Conservation (phyloP, 2,329 filamentous ascomycete species). For the Fusarium armeniacum region DNA sequence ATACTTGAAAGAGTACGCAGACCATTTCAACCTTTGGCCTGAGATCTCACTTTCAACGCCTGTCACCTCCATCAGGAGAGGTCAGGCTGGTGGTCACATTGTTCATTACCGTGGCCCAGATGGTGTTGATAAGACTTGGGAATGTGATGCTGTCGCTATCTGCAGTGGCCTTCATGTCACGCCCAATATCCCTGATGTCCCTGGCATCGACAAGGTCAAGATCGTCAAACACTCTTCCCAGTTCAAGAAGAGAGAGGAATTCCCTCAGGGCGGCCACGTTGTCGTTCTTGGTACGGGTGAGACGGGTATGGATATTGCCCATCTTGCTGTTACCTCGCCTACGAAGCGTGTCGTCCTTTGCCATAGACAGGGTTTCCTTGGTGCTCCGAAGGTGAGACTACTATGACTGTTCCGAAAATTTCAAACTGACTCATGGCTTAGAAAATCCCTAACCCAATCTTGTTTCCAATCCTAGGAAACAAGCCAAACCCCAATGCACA, state of each 20-base stretch:
- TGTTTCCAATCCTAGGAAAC: constrained; percentile 2
- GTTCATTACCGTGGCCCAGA: background rate
- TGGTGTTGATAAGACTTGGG: background rate
- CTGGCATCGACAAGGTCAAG: background rate
- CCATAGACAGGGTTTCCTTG: background rate
- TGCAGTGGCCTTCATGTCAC: constrained; percentile 2
- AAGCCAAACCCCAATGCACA: background rate
- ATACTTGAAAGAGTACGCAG: constrained; percentile 4
- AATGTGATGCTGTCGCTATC: constrained; percentile 13
- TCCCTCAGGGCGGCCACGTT: background rate
- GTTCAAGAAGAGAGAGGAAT: constrained; percentile 2
- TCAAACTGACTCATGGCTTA: accelerated
- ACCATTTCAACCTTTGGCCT: constrained; percentile 6
- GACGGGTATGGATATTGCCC: constrained; percentile 2
- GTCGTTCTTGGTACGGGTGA: constrained; percentile 3
- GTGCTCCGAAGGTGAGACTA: background rate
- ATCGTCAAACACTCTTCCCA: constrained; percentile 2
- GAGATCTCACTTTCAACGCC: background rate
- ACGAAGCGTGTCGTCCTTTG: constrained; percentile 53
- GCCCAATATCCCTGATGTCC: background rate
- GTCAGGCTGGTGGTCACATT: constrained; percentile 1
- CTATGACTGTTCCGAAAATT: accelerated
- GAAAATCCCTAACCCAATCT: background rate
- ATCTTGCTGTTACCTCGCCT: constrained; percentile 59
- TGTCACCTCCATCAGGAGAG: background rate